Base-by-base conservation (phyloP, 345 rosid genomes). In the Geranium brycei region DNA sequence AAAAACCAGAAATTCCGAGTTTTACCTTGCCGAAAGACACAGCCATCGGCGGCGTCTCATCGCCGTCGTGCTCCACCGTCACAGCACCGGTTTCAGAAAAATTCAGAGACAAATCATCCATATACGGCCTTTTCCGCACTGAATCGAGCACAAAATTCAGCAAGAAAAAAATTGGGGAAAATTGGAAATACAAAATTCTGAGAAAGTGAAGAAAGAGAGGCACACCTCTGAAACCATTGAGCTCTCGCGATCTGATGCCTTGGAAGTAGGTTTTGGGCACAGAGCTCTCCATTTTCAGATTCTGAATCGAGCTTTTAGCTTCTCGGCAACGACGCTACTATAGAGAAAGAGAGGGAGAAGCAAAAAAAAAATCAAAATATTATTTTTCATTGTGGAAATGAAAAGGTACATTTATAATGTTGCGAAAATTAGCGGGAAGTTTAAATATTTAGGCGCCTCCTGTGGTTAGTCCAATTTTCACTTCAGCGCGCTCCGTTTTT, bases 11-110 rank as follows among this genome's bases (percentile, higher is more conserved):
- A 30, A 7, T 7, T 1, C 10, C 13, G 3, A 65, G n/a, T 8
- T 17, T 8, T 64, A 89, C 98, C 89, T 89, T 84, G 78, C 85
- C 77, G 67, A 84, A 92, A 4, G 96, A 87, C 63, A 87, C 68
- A 14, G 96, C 88, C 73, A 92, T 51, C 0, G 98, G 96, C 17
- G 96, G 95, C n/a, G 95, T 78, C 35, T 75, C 81, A 19, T 73
- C 71, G 4, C 82, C 87, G 61, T 66, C 65, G 77, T 86, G 96
- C 51, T 83, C 83, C 3, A 89, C 77, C 8, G 91, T 73, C 1
- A 84, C 62, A 28, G 81, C 79, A 31, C 89, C 88, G 7, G 69
- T 67, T 76, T 85, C 95, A 19, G 62, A 61, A 62, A 78, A 74
- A 60, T 64, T 70, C 57, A 79, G 72, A 53, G 64, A 69, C 19